Base-by-base conservation (phyloP, 495 filamentous ascomycete species). In the Cudoniella acicularis region DNA sequence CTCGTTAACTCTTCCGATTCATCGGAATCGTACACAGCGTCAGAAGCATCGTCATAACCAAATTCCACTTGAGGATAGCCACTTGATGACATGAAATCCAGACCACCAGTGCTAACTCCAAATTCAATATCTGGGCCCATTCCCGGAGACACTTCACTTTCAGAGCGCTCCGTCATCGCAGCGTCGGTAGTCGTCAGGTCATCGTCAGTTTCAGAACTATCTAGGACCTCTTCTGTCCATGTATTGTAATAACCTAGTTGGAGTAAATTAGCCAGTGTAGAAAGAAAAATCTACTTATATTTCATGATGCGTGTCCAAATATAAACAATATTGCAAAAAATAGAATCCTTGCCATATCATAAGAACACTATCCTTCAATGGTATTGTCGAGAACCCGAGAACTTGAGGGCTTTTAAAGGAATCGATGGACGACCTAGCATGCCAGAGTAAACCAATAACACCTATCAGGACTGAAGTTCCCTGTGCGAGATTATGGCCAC, bases 81-180 rank as follows among this genome's bases (percentile, higher is more conserved):
- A 64, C 85, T 90, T 0, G 91, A 91, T 57, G 90, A 95, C 63
- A 98, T 93, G 66, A 96, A 96, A 68, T 98, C 94, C 49, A 98
- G 75, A 0, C 92, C 93, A 41, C 91, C 80, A 40, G 89, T 87
- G 65, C 88, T 92, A 58, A 80, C 80, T 10, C 77, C 81, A 69
- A 93, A 87, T 49, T 86, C 82, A 20, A 83, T 77, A n/a, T 85
- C 74, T 52, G 72, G 75, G 55, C 64, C 77, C 45, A 64, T 70
- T 43, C 61, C 64, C n/a, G 56, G 61, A 9, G 75, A 73, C 21
- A 68, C 55, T 10, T 54, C 64, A 56, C 63, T 64, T 3, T 63
- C 69, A 4, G 73, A 74, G 18, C 62, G 60, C 36, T 73, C 70
- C 10, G 67, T 70, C 13, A 56, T 70, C 16, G 60, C 52, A 20